These are phyloP conservation scores for Cyberlindnera japonica DNA, from an alignment of 805 yeast genomes.

Conservation along the genomic window DNA sequence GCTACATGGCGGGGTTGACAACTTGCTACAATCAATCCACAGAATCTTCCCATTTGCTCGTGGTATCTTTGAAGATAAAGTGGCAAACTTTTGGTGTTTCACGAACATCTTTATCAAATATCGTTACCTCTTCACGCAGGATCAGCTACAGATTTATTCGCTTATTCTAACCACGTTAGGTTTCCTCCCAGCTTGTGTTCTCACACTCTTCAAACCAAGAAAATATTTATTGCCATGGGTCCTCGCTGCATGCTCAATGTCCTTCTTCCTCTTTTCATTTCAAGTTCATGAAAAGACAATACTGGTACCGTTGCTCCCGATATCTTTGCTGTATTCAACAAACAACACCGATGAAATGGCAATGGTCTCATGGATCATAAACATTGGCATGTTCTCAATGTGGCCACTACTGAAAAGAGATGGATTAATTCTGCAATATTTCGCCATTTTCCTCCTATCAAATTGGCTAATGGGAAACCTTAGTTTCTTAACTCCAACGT, in stretches of 20 bases:
- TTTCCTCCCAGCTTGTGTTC: slow-evolving; percentile 53
- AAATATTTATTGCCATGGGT: slow-evolving; percentile 63
- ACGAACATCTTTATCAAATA: slow-evolving; percentile 75
- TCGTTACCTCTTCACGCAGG: slow-evolving; percentile 46
- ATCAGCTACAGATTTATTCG: slow-evolving; percentile 58
- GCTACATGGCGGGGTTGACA: slow-evolving; percentile 37
- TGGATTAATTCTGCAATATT: slow-evolving; percentile 67
- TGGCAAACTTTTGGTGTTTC: slow-evolving; percentile 98
- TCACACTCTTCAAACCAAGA: slow-evolving; percentile 48
- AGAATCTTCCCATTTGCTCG: slow-evolving; percentile 90
- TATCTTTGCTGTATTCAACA: slow-evolving; percentile 56
- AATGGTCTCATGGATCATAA: slow-evolving; percentile 82
- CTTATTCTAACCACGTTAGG: slow-evolving; percentile 48
- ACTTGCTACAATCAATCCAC: slow-evolving; percentile 48
- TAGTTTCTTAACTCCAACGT: slow-evolving; percentile 46
- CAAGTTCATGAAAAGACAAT: slow-evolving; percentile 97
- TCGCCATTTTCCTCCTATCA: slow-evolving; percentile 54
- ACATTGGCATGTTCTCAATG: slow-evolving; percentile 78
- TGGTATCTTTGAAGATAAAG: slow-evolving; percentile 96
- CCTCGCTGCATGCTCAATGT: slow-evolving; percentile 77
- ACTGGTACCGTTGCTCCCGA: slow-evolving; percentile 81
- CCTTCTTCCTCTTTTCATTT: slow-evolving; percentile 85
- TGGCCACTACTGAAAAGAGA: slow-evolving; percentile 85
- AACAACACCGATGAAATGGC: slow-evolving; percentile 60
- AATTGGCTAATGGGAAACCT: slow-evolving; percentile 78